Conservation (phyloP, 441 rosid species). For the Gossypium armourianum region DNA sequence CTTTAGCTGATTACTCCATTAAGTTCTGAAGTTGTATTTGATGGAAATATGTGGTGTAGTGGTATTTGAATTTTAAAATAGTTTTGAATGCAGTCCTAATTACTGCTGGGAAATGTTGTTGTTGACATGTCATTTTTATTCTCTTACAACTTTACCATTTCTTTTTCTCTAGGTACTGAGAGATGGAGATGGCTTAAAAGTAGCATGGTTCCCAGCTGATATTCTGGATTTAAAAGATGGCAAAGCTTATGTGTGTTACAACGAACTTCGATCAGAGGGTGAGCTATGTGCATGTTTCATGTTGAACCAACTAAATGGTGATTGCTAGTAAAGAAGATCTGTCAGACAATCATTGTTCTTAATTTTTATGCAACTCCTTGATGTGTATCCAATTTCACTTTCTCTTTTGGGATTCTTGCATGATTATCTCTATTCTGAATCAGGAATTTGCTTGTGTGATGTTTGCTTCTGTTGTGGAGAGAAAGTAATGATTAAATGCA, state of each 20-base stretch:
- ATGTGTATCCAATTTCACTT: background rate
- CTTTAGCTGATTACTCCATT: background rate
- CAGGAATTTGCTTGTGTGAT: background rate
- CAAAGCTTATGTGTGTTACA: constrained; percentile 62
- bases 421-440: background rate
- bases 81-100: background rate
- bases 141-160: constrained; percentile 8
- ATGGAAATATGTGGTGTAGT: background rate
- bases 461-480: background rate
- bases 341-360: background rate
- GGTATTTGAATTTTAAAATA: background rate
- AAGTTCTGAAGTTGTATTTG: background rate
- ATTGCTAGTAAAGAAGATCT: constrained; percentile 3
- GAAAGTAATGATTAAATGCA: background rate
- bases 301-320: constrained; percentile 4
- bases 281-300: constrained; percentile 10
- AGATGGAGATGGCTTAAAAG: constrained; percentile 53
- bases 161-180: constrained; percentile 51
- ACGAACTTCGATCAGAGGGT: constrained; percentile 61
- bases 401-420: constrained; percentile 2
- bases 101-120: background rate
- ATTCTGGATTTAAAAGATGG: constrained; percentile 63
- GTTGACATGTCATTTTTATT: background rate
- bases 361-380: background rate
- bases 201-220: constrained; percentile 77